Evolutionary conservation across 2,329 filamentous ascomycete genomes (phyloP).

Genomic region (Aspergillus arachidicola): DNA sequence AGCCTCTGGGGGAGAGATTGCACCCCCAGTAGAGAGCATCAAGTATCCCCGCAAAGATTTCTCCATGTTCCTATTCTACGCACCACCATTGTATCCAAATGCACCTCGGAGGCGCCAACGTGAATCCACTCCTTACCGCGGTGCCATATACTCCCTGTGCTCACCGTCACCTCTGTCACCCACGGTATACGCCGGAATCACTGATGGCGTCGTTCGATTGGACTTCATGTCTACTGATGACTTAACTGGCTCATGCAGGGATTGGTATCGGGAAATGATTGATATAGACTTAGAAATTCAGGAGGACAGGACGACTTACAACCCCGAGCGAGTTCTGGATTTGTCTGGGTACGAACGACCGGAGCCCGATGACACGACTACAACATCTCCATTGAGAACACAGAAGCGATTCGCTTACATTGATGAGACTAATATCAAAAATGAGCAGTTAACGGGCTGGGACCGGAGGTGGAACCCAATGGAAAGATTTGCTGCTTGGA

Average conservation of each 20-base stretch:
- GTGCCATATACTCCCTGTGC: conserved; percentile 49
- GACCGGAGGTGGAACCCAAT: conserved; percentile 41
- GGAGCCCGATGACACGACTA: conserved; percentile 32
- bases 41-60: conserved; percentile 36
- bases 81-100: conserved; percentile 19
- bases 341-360: conserved; percentile 50
- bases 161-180: conserved; percentile 48
- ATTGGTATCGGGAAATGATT: conserved; percentile 39
- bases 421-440: conserved; percentile 19
- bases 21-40: conserved; percentile 3
- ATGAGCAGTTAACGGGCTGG: conserved; percentile 36
- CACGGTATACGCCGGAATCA: conserved; percentile 49
- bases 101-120: conserved; percentile 17
- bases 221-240: conserved; percentile 50
- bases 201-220: conserved; percentile 45
- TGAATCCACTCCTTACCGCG: conserved; percentile 39
- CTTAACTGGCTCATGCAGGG: conserved; percentile 29
- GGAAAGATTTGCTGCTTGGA: conserved; percentile 33
- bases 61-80: conserved; percentile 46
- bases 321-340: conserved; percentile 32
- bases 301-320: not conserved
- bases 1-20: not conserved
- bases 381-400: conserved; percentile 37
- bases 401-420: conserved; percentile 35
- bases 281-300: conserved; percentile 27